phyloP scores from a whole-genome alignment of 208 protist species.

The Leptomonas seymouri region DNA sequence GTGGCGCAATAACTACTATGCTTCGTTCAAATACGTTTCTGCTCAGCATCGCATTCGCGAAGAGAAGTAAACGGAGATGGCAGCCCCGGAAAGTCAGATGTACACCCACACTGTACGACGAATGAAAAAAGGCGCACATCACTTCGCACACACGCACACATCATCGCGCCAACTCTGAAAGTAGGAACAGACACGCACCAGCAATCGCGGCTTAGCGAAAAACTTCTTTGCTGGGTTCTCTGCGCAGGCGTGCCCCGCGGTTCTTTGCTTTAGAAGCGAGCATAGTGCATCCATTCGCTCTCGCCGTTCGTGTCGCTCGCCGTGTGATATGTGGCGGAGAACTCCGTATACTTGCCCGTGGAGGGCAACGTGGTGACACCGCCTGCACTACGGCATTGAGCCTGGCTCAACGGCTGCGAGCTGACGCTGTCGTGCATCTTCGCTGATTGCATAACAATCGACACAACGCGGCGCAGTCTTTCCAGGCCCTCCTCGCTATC shows the following conservation, averaged over 20 bases:
- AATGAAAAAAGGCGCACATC: no score
- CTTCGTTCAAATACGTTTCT: neutral
- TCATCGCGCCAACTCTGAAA: no score
- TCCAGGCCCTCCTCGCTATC: constrained; percentile 41
- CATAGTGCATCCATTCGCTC: constrained; percentile 31
- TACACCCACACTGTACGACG: neutral
- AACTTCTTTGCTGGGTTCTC: neutral
- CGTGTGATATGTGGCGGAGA: constrained; percentile 30
- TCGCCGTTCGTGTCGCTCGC: constrained; percentile 6
- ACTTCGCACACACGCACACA: no score
- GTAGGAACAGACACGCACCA: no score
- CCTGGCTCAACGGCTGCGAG: constrained; percentile 25
- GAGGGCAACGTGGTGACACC: neutral
- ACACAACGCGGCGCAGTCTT: constrained; percentile 39
- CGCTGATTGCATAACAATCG: constrained; percentile 43
- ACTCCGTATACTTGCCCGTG: constrained; percentile 30
- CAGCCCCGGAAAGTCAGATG: neutral
- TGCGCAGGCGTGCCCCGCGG: neutral
- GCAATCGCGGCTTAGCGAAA: no score
- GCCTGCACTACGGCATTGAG: constrained; percentile 11
- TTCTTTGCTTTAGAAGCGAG: constrained; percentile 13
- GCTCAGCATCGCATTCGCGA: neutral
- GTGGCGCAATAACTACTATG: no score
- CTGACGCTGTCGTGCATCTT: constrained; percentile 24
- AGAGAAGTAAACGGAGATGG: neutral